Base-by-base conservation (phyloP, 2,329 filamentous ascomycete genomes). In the Coniochaeta hoffmannii region DNA sequence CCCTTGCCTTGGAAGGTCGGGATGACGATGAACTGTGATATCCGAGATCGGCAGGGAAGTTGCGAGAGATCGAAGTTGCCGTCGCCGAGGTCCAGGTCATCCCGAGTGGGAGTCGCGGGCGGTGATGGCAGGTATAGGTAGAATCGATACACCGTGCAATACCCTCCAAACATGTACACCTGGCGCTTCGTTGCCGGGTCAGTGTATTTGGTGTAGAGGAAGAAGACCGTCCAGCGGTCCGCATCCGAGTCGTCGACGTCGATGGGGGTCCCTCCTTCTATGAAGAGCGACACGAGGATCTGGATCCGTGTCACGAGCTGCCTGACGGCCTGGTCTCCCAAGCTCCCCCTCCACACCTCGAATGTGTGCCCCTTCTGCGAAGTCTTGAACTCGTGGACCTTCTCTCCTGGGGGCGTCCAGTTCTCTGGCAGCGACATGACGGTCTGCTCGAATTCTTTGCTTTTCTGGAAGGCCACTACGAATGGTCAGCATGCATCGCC, bases 11-110 rank as follows among this genome's bases (percentile, higher is more conserved):
- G 92, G 69, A 90, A 96, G 6, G 90, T 88, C 2, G 92, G 92
- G 11, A 99, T 77, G 59, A 99, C 86, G 58, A 99, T 67, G 70
- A 97, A 97, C 69, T 99, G 94, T 0, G 93, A 96, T 61, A 99
- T 89, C 46, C 95, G 82, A 57, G 90, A 84, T 36, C 93, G 85
- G 63, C 87, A 88, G 12, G 89, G 87, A 2, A 92, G 78, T 51
- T 86, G 74, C 4, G 81, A 69, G 60, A 86, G 75, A n/a, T 77
- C 71, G 50, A 80, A 69, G 31, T 79, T 69, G 36, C 73, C 64
- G 61, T 68, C 57, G 53, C 74, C 69, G 57, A 81, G 64, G 66
- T 77, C 75, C 71, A 75, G 77, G 14, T 73, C 65, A 30, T 60
- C 59, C n/a, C 63, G 64, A 30, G 60, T 64, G 12, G 74, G 66